Evolutionary conservation across 208 protist genomes (phyloP).

Genomic region (Angomonas desouzai): DNA sequence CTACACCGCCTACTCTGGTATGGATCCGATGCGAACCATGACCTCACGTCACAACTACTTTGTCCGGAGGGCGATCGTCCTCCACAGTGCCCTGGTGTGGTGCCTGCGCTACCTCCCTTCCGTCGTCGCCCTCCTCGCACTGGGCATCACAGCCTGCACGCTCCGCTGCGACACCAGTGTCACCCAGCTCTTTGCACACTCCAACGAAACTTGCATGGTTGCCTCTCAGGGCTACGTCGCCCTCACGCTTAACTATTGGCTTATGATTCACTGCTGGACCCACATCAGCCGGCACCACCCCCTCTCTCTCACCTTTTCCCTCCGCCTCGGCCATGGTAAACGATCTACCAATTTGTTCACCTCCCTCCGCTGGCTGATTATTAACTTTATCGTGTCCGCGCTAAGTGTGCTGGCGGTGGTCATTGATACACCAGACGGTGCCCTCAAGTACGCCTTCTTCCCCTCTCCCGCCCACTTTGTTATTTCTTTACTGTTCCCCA

Average conservation of each 20-base stretch:
- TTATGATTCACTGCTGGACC: constrained; percentile 87
- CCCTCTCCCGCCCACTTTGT: constrained; percentile 66
- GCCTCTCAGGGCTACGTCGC: constrained; percentile 69
- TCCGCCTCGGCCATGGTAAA: constrained; percentile 60
- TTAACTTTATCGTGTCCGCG: constrained; percentile 44
- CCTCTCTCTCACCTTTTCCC: constrained; percentile 61
- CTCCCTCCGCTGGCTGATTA: constrained; percentile 59
- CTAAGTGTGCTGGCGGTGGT: constrained; percentile 63
- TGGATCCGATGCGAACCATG: constrained; percentile 84
- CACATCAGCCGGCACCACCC: constrained; percentile 85
- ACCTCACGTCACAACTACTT: constrained; percentile 81
- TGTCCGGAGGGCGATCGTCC: constrained; percentile 77
- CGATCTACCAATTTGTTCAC: constrained; percentile 70
- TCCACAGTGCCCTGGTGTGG: constrained; percentile 76
- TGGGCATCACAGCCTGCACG: constrained; percentile 62
- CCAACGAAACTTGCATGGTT: constrained; percentile 41
- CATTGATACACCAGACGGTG: constrained; percentile 25
- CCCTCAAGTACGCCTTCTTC: constrained; percentile 39
- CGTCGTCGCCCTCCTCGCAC: constrained; percentile 48
- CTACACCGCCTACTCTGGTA: constrained; percentile 78
- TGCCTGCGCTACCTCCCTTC: constrained; percentile 73
- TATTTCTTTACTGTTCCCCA: constrained; percentile 52
- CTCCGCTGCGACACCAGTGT: constrained; percentile 34
- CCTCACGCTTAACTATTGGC: constrained; percentile 86
- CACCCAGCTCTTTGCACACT: constrained; percentile 25